Percentiles rank a stretch among this genome's conserved stretches.
These are phyloP conservation scores for Yamadazyma paraphyllophila DNA, from an alignment of 805 yeast species.

Conservation along the genomic window DNA sequence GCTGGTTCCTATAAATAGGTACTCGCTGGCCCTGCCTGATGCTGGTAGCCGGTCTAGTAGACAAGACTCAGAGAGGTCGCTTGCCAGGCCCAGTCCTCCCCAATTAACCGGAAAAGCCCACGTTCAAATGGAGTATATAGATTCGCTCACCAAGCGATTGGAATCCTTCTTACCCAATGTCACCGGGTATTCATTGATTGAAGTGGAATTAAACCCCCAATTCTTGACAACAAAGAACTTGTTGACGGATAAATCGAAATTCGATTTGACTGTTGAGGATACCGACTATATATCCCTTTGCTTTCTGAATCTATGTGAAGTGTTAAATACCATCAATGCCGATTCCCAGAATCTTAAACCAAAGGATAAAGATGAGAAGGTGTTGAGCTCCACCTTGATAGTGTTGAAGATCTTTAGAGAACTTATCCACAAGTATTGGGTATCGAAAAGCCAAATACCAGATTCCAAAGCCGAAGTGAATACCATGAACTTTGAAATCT, in stretches of 20 bases:
- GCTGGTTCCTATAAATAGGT: too few relatives aligned
- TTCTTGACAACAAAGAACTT: constrained; percentile 31
- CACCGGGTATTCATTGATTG: constrained; percentile 37
- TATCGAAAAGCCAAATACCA: constrained; percentile 14
- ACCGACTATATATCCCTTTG: constrained; percentile 19
- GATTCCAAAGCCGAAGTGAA: constrained; percentile 8
- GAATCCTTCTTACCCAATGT: constrained; percentile 36
- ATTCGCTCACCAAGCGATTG: constrained; percentile 26
- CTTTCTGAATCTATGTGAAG: constrained; percentile 20
- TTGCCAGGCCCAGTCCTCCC: too few relatives aligned
- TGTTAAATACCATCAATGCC: constrained; percentile 23
- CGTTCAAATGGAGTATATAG: constrained; percentile 17
- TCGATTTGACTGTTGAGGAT: constrained; percentile 7
- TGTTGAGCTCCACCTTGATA: constrained; percentile 31
- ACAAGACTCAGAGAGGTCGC: too few relatives aligned
- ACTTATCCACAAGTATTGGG: constrained; percentile 31
- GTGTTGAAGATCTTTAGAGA: constrained; percentile 30
- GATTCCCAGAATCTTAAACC: constrained; percentile 22
- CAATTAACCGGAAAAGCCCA: too few relatives aligned
- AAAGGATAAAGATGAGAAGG: constrained; percentile 28
- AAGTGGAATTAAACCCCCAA: constrained; percentile 42
- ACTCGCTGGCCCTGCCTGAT: too few relatives aligned
- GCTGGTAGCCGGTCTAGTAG: too few relatives aligned
- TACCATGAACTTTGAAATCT: constrained; percentile 12
- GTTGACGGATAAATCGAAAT: constrained; percentile 18